These are phyloP conservation scores for Schoenoplectus triqueter DNA, from an alignment of 202 grass and related monocot genomes.

Conservation along the genomic window DNA sequence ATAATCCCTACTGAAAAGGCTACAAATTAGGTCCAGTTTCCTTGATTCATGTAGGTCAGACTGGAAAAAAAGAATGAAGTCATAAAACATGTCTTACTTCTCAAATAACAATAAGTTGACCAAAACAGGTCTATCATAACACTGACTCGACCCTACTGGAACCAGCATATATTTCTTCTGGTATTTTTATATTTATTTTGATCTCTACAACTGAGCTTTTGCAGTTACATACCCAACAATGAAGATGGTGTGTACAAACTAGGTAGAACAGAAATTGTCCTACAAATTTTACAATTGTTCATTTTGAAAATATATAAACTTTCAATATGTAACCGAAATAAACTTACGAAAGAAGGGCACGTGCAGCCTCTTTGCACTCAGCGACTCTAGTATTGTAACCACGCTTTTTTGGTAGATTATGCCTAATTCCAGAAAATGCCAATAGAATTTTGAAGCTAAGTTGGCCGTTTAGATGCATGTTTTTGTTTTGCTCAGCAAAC, in stretches of 20 bases:
- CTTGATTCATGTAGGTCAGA: not conserved
- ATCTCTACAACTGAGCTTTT: not conserved
- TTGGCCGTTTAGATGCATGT: conserved; percentile 46
- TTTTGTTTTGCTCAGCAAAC: conserved; percentile 71
- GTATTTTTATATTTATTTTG: conserved; percentile 2
- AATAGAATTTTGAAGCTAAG: conserved; percentile 88
- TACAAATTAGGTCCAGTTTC: not conserved
- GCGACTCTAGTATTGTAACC: conserved; percentile 85
- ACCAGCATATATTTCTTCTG: not conserved
- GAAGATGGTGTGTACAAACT: not conserved
- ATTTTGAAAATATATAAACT: not conserved
- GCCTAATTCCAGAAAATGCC: conserved; percentile 89
- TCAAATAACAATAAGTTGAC: not conserved
- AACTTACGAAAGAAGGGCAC: conserved; percentile 71
- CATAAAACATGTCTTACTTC: not conserved
- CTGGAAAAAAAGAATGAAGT: not conserved
- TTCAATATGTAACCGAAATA: conserved; percentile 15
- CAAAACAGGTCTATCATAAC: not conserved
- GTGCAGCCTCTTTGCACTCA: conserved; percentile 87
- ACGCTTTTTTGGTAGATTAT: conserved; percentile 79
- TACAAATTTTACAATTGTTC: not conserved
- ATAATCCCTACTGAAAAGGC: not conserved
- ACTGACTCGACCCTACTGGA: not conserved
- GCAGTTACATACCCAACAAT: not conserved
- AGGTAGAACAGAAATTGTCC: not conserved